Percentiles rank a stretch among this genome's conserved stretches.
phyloP scores from a whole-genome alignment of 305 asterid species.

The Andrographis paniculata region DNA sequence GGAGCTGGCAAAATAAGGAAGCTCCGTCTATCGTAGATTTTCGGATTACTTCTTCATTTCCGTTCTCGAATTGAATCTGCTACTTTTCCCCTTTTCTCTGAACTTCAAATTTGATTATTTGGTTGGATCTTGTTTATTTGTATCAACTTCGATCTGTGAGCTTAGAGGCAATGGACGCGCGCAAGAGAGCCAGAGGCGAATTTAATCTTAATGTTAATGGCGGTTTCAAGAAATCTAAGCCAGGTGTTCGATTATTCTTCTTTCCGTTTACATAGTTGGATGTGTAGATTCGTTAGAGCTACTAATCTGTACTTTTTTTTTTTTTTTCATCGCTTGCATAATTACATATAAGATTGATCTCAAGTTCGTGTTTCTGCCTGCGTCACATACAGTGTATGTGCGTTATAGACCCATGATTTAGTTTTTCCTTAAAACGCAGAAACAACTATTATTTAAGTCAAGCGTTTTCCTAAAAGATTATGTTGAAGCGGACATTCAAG shows the following conservation, averaged over 20 bases:
- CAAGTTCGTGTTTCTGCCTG: too few relatives aligned
- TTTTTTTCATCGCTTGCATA: not conserved
- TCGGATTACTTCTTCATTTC: constrained; percentile 11
- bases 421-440: too few relatives aligned
- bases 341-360: too few relatives aligned
- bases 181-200: constrained; percentile 54
- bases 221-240: constrained; percentile 47
- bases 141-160: constrained; percentile 29
- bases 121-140: not conserved
- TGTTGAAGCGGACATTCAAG: too few relatives aligned
- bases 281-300: not conserved
- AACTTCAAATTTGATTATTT: not conserved
- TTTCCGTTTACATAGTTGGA: not conserved
- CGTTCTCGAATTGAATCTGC: not conserved
- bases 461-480: too few relatives aligned
- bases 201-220: constrained; percentile 42
- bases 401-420: too few relatives aligned
- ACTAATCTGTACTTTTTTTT: not conserved
- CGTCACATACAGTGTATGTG: not conserved
- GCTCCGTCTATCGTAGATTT: constrained; percentile 29
- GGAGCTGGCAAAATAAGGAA: constrained; percentile 9
- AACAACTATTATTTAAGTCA: not conserved
- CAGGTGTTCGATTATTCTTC: constrained; percentile 34
- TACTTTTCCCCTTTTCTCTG: not conserved
- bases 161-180: constrained; percentile 41